Percentiles rank a stretch among this genome's conserved stretches.
These are phyloP conservation scores for Erigeron philadelphicus DNA, from an alignment of 140 eudicot genomes.

Conservation along the genomic window DNA sequence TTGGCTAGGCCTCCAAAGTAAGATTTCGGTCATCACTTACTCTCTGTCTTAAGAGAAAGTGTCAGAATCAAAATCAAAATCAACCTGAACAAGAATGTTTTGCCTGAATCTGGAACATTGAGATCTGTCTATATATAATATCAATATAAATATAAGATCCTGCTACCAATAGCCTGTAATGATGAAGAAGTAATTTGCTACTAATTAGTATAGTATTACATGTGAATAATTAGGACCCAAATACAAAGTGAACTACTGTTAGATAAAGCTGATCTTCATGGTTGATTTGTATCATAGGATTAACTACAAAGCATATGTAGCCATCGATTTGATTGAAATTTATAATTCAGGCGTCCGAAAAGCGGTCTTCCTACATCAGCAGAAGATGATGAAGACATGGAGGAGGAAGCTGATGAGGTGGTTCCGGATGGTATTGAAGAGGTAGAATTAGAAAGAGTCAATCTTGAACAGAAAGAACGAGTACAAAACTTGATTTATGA, in stretches of 20 bases:
- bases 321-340: constrained; percentile 17
- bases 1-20: constrained; percentile 85
- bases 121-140: not conserved
- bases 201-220: constrained; percentile 8
- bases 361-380: constrained; percentile 55
- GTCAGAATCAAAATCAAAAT: constrained; percentile 11
- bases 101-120: constrained; percentile 9
- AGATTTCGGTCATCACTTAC: constrained; percentile 27
- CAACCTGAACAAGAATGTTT: constrained; percentile 3
- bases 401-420: constrained; percentile 83
- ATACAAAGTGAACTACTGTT: constrained; percentile 16
- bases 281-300: constrained; percentile 2
- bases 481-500: constrained; percentile 58
- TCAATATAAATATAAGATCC: not conserved
- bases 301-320: not conserved
- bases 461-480: constrained; percentile 82
- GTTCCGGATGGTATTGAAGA: constrained; percentile 94
- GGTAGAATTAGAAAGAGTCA: constrained; percentile 74
- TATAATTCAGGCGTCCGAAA: constrained; percentile 59
- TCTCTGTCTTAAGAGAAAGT: constrained; percentile 5
- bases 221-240: not conserved
- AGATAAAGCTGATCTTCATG: constrained; percentile 3
- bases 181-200: not conserved
- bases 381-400: constrained; percentile 87
- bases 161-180: not conserved